Base-by-base conservation (phyloP, 345 rosid genomes). In the Isatis tinctoria region DNA sequence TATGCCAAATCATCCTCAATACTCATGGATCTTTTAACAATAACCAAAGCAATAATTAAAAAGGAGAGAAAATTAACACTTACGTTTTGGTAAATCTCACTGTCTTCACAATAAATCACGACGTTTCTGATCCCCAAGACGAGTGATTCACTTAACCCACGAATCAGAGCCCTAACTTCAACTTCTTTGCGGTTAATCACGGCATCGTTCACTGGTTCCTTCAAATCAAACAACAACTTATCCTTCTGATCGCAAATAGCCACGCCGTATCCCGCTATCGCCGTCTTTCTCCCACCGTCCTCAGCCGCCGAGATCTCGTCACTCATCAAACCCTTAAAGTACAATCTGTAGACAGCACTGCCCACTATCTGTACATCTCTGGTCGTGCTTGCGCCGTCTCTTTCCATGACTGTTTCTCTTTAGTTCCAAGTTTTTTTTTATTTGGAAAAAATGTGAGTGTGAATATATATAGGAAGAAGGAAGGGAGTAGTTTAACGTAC, bases 131-230 rank as follows among this genome's bases (percentile, higher is more conserved):
- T 51, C 5, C 60, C 71, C 6, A 51, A 33, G 2, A 10, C 22
- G 36, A 67, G 3, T 13, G 71, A 52, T 36, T 67, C 48, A 8
- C n/a, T 67, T 67, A 67, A 24, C 5, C 71, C 71, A 24, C 43
- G 60, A 51, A 67, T n/a, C 60, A 67, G 5, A 18, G 71, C 71
- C 20, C 20, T 49, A 51, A 67, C 4, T 48, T 66, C 60, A 4
- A 66, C 47, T 48, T 4, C 47, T 12, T 49, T 53, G 2, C 4
- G 14, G 47, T 35, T n/a, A 36, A 27, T n/a, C 36, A 3, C 14
- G 8, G 33, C 6, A 6, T 13, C 14, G 14, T 32, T 66, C 24
- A 66, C 47, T 14, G 60, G 13, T 37, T 37, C 13, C 13, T 10
- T 37, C 41, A 37, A 37, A 13, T 37, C 41, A 10, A 10, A 37